Conservation (phyloP, 306 rosid genomes). For the Betula pendula region DNA sequence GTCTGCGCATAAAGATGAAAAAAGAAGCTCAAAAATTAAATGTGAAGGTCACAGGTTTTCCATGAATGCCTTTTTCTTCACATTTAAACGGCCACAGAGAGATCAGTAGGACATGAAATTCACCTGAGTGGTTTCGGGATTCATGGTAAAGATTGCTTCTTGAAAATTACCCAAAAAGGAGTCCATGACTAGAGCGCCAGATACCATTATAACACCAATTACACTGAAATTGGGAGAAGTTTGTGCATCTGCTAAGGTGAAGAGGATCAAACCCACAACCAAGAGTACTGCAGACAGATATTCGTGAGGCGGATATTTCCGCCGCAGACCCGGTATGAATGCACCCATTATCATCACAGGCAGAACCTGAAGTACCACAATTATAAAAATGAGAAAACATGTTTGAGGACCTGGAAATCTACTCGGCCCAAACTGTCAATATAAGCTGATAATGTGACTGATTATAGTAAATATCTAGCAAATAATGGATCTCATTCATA, state of each 20-base stretch:
- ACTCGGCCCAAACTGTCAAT: background rate
- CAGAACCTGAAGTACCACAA: constrained; percentile 63
- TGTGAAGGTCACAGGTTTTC: constrained; percentile 22
- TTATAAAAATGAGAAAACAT: background rate
- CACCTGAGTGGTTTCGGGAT: constrained; percentile 96
- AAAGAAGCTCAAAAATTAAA: constrained; percentile 10
- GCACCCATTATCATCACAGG: constrained; percentile 99
- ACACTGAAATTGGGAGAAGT: constrained; percentile 91
- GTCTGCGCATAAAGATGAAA: constrained; percentile 48
- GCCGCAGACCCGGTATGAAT: constrained; percentile 85
- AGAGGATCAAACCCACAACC: constrained; percentile 90
- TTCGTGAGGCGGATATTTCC: constrained; percentile 88
- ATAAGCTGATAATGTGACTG: background rate
- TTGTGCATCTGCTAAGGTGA: constrained; percentile 96
- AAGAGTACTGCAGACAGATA: constrained; percentile 82
- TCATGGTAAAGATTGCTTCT: constrained; percentile 97
- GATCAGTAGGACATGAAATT: constrained; percentile 7
- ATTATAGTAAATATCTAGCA: no score
- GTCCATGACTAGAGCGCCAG: constrained; percentile 94
- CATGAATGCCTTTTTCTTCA: constrained; percentile 19
- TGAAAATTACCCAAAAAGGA: constrained; percentile 91
- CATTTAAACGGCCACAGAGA: constrained; percentile 10
- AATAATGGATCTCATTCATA: no score
- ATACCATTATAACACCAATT: constrained; percentile 85
- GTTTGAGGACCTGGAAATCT: background rate